Evolutionary conservation across 1,284 basidiomycete genomes (phyloP), one percentile per base, ranked within the genome.

Genomic region (Pulveroboletus sp.): DNA sequence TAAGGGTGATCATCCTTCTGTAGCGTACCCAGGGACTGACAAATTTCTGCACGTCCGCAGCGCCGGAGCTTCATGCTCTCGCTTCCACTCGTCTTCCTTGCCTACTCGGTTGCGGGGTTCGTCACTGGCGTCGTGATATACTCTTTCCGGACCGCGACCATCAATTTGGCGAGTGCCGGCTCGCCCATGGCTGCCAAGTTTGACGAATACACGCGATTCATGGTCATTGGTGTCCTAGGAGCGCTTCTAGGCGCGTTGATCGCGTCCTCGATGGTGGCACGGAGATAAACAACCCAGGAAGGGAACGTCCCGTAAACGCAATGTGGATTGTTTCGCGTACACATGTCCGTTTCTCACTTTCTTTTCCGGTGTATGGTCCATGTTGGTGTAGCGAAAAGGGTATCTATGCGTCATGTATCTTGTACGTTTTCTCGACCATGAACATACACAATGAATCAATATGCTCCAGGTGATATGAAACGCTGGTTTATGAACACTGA

Each of bases 1-100:
- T 85, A 66, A 47, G 84, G 74, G 17, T 44, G 12, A 20, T 42
- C 43, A 38, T 20, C 43, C 3, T 17, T 45, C 18, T 3, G 7
- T 12, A 11, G 5, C 25, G 15, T 26, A 14, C 50, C 14, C 11
- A 17, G 17, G 1, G 18, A 46, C 28, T 43, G 29, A 50, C 12
- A 24, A 17, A 9, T 28, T 5, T n/a, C 18, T 28, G 20, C 11
- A n/a, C 8, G 10, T 24, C 11, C 4, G 26, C 36, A 90, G 87
- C 78, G 79, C 52, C 77, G 84, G 35, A 83, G 82, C 54, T 72
- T 90, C 31, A 71, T 88, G 35, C 76, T 87, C 58, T 87, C 89
- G 0, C 78, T 91, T n/a, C 89, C 89, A 1, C 74, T 88, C 14
- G 86, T 89, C 20, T 85, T 90, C 64, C 74, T 91, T 38, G 80